Conservation (phyloP, 2,329 filamentous ascomycete genomes). For the Sporothrix variecibatus region DNA sequence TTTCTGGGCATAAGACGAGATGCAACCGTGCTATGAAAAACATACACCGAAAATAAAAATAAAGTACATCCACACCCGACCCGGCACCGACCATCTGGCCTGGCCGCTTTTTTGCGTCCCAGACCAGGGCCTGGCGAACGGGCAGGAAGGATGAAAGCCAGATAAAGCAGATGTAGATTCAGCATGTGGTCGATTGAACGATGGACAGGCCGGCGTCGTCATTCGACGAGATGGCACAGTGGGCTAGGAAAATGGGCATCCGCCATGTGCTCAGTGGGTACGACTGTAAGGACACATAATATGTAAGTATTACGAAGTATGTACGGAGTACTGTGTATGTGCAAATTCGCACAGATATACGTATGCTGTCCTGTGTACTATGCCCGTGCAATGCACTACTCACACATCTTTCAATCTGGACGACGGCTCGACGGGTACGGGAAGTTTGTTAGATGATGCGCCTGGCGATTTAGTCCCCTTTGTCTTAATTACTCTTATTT, state of each 20-base stretch:
- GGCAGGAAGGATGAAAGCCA: not conserved
- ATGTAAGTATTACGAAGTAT: not conserved
- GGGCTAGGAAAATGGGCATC: not conserved
- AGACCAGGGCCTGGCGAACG: not conserved
- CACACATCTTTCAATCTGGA: not conserved
- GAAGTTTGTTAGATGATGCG: not conserved
- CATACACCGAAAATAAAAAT: not conserved
- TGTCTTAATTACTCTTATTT: not conserved
- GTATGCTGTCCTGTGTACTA: not conserved
- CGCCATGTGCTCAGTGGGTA: not conserved
- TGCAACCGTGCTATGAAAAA: not conserved
- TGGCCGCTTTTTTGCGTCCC: not conserved
- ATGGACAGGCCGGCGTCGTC: not conserved
- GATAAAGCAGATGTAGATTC: constrained; percentile 10
- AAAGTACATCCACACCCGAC: not conserved
- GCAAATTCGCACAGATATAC: not conserved
- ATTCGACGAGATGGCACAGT: not conserved
- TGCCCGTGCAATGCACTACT: not conserved
- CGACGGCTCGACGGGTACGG: not conserved
- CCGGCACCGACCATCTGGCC: not conserved
- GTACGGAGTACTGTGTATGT: no score
- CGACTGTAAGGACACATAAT: not conserved
- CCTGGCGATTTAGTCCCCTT: not conserved
- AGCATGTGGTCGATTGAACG: not conserved
- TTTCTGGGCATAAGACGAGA: not conserved